Base-by-base conservation (phyloP, 148 eudicot genomes). In the Rhododendron ferrugineum region DNA sequence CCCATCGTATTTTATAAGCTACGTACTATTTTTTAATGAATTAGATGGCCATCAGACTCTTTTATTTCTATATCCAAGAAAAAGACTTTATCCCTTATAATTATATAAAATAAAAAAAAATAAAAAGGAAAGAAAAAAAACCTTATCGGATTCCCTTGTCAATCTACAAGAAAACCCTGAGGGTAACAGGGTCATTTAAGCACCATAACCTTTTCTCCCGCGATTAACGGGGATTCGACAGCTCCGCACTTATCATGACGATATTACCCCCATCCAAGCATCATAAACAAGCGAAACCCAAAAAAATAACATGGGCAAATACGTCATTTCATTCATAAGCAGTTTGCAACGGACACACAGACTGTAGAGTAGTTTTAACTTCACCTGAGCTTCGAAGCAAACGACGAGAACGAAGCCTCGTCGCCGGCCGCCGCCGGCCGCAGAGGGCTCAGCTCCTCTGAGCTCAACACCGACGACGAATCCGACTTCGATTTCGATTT, bases 361-460 rank as follows among this genome's bases (percentile, higher is more conserved):
- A 54, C 23, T 60, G 18, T 30, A 70, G 23, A 44, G 49, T 50
- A 52, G 56, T 52, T 52, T 54, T 0, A 72, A 28, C 11, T 36
- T 54, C 79, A 94, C 96, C 96, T 94, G 86, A 94, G 94, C 85
- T 87, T 92, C 7, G 95, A 88, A 36, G 91, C 87, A 56, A 87
- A 90, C 50, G 82, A 60, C 36, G 94, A 89, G 77, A 92, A 87
- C 42, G 83, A 89, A 13, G 78, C 88, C 81, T 87, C 91, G 28
- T 86, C 90, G n/a, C 62, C 85, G 30, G 46, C 66, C 36, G 13
- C 80, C 20, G 75, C 73, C 66, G 90, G 85, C 81, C 88, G 85
- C 76, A 86, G 87, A 60, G 92, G 91, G 79, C 91, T 91, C 56
- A 90, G 50, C 60, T 90, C 93, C 87, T 92, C 94, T 80, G 93